Percentiles rank a stretch among this genome's conserved stretches.
Conservation (phyloP, 2,329 filamentous ascomycete species). For the Microcyclosporella mali region DNA sequence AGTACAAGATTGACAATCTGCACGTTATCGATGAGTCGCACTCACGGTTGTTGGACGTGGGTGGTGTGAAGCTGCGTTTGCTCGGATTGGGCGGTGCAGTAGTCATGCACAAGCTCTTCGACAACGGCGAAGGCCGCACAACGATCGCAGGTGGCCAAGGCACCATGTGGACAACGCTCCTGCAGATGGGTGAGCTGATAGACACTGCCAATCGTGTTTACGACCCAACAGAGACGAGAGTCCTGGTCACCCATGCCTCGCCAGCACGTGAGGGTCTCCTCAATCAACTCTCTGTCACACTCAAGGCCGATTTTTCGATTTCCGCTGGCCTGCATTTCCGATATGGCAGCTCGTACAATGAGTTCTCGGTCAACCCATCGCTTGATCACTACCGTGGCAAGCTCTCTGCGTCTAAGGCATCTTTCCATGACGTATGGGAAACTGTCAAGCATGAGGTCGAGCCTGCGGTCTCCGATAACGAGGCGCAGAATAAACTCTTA, state of each 20-base stretch:
- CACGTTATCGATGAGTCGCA: conserved; percentile 98
- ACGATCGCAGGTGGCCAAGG: conserved; percentile 97
- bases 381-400: conserved; percentile 98
- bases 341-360: conserved; percentile 98
- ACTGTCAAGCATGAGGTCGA: conserved; percentile 95
- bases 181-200: conserved; percentile 97
- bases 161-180: conserved; percentile 97
- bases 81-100: conserved; percentile 91
- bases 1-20: conserved; percentile 96
- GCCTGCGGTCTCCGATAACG: conserved; percentile 86
- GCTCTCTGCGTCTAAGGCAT: conserved; percentile 93
- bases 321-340: conserved; percentile 97
- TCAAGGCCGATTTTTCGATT: conserved; percentile 97
- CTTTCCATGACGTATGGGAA: conserved; percentile 99
- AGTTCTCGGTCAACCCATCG: conserved; percentile 97
- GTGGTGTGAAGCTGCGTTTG: conserved; percentile 90
- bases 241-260: conserved; percentile 95
- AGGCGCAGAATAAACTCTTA: conserved; percentile 85
- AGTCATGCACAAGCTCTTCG: conserved; percentile 99
- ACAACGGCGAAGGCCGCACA: conserved; percentile 94
- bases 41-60: conserved; percentile 88
- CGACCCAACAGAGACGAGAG: conserved; percentile 91
- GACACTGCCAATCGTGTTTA: conserved; percentile 98
- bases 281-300: conserved; percentile 92
- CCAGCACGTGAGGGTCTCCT: conserved; percentile 92